These are phyloP conservation scores for Schizosaccharomyces cryophilus DNA, from an alignment of 805 yeast genomes.

Conservation along the genomic window DNA sequence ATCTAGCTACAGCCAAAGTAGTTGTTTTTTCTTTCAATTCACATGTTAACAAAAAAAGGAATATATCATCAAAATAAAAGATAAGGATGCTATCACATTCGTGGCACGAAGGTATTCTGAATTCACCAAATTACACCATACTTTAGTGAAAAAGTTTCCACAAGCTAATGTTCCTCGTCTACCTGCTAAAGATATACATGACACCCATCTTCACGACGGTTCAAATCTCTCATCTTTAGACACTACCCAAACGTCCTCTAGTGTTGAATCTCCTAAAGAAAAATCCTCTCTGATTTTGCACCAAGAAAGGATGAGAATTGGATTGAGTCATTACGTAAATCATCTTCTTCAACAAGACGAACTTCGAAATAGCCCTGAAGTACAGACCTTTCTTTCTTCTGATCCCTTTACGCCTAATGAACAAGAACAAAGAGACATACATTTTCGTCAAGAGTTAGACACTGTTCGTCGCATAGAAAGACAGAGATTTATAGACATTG, in stretches of 20 bases:
- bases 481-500: slow-evolving; percentile 45
- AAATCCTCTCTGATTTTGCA: background rate
- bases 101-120: slow-evolving; percentile 43
- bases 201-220: background rate
- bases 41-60: slow-evolving; percentile 20
- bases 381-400: slow-evolving; percentile 22
- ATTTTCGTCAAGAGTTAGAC: slow-evolving; percentile 37
- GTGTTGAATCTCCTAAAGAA: background rate
- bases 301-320: background rate
- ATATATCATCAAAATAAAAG: slow-evolving; percentile 13
- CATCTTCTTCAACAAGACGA: background rate
- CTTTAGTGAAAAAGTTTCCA: slow-evolving; percentile 26
- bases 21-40: slow-evolving; percentile 18
- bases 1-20: background rate
- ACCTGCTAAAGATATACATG: background rate
- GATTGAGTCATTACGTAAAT: background rate
- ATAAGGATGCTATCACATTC: slow-evolving; percentile 11
- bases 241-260: background rate
- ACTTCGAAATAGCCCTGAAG: background rate
- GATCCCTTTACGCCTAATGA: slow-evolving; percentile 14
- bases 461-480: slow-evolving; percentile 35
- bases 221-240: background rate
- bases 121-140: slow-evolving; percentile 38
- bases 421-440: slow-evolving; percentile 30
- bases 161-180: slow-evolving; percentile 8